Evolutionary conservation across 1,284 basidiomycete genomes (phyloP), one percentile per base, ranked within the genome.

Genomic region (Earliella scabrosa): DNA sequence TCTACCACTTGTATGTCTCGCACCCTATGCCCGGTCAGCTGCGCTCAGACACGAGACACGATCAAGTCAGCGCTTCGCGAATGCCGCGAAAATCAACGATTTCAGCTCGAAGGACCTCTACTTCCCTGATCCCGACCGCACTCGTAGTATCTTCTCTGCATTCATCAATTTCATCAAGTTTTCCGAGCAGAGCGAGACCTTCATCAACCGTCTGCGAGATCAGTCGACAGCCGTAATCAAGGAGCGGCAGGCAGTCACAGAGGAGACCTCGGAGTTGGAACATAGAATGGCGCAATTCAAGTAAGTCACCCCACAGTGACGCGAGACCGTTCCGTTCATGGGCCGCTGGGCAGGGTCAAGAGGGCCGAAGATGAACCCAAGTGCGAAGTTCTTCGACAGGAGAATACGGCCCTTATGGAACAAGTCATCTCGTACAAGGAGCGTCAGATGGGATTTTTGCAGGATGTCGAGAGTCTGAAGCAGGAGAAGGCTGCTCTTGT

Each of bases 131-230:
- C 75, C 85, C 20, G 79, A 85, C 31, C 83, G 93, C 23, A 90
- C 93, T 0, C 77, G 87, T 14, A 78, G 82, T 45, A 79, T 92
- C 40, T 80, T 97, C 55, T 93, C 92, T 36, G 94, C 90, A 0
- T 89, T 97, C 60, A 89, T 96, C 77, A 97, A 97, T 74, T 94
- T 95, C 71, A 85, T 93, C 69, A 93, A 93, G 72, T 97, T 96
- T 71, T 87, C 86, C 26, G 86, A 90, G 61, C 88, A 93, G 63
- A 87, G 87, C 61, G 78, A 81, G 35, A 71, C 79, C 1, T 84
- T 88, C 54, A 75, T 90, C 18, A 77, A 77, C 47, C 77, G 81
- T 14, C 73, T 93, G n/a, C 79, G 83, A 26, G 80, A 86, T 13
- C 77, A 79, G 45, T 85, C 87, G 10, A 72, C 82, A n/a, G 70